A percentile compares a stretch with the other conserved stretches of the same genome.
These are phyloP conservation scores for Corylus avellana DNA, from an alignment of 306 rosid species.

Conservation along the genomic window DNA sequence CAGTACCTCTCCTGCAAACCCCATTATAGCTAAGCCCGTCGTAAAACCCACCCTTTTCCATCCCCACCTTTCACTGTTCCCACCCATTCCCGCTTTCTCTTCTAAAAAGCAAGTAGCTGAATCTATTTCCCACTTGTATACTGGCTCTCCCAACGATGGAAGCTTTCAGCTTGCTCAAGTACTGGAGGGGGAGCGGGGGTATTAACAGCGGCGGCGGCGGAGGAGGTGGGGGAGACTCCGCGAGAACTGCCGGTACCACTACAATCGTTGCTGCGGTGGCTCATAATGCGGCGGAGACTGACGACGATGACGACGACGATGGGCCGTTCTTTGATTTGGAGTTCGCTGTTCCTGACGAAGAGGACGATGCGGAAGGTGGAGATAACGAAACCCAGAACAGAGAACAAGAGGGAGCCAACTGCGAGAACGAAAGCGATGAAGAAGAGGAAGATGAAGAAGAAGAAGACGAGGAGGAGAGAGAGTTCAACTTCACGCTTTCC, in stretches of 20 bases:
- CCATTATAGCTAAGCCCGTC: constrained; percentile 19
- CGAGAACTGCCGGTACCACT: constrained; percentile 22
- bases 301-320: constrained; percentile 47
- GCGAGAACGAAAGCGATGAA: constrained; percentile 3
- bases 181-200: constrained; percentile 71
- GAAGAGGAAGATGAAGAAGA: constrained; percentile 34
- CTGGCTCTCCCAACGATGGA: constrained; percentile 99
- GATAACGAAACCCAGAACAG: constrained; percentile 18
- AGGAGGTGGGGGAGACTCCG: not conserved
- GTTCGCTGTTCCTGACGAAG: constrained; percentile 67
- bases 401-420: not conserved
- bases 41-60: constrained; percentile 15
- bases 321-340: constrained; percentile 95
- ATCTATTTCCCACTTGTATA: constrained; percentile 33
- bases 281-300: constrained; percentile 25
- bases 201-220: not conserved
- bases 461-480: constrained; percentile 37
- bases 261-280: constrained; percentile 44
- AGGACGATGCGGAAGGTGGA: constrained; percentile 31
- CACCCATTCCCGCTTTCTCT: not conserved
- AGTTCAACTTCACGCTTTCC: constrained; percentile 74
- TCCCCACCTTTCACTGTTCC: not conserved
- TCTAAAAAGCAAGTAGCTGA: constrained; percentile 23
- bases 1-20: constrained; percentile 24
- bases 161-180: constrained; percentile 93